Base-by-base conservation (phyloP, 2,329 filamentous ascomycete genomes). In the Coniella vitis region DNA sequence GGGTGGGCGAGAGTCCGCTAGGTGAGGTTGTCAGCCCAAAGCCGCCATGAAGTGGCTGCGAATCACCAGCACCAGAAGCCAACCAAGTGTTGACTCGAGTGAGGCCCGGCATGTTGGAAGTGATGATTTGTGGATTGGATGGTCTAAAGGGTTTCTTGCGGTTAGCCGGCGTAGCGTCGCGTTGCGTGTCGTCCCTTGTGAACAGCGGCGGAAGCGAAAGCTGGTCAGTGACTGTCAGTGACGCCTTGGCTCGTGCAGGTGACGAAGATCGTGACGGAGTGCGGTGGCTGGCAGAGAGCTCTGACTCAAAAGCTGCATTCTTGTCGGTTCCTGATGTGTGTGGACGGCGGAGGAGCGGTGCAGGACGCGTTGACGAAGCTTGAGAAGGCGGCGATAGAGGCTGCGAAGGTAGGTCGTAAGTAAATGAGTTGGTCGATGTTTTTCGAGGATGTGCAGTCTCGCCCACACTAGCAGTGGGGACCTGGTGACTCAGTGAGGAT, bases 1-100 rank as follows among this genome's bases (percentile, higher is more conserved):
- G 64, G 9, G 63, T 39, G 10, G 51, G 41, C 22, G 52, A 45
- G 39, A 43, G 48, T 38, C 37, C 42, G 19, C 21, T 36, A 19
- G 42, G 36, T 13, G 47, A 49, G 12, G 32, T 19, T 16, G 44
- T 12, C 4, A 14, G 20, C 38, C 35, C 14, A 4, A 45, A 16
- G 21, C 22, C 36, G 12, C 37, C 10, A 9, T 38, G 38, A 14
- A 36, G 20, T 29, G 20, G 46, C 31, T 39, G 31, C 12, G 34
- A 16, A n/a, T n/a, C n/a, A n/a, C 43, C 13, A 34, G 20, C 32
- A 31, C 48, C 48, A 4, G 53, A 55, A 21, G 53, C 51, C 36
- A 55, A 51, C 53, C 51, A 53, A 37, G 51, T 45, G 32, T 55
- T 51, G 20, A 55, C 45, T 12, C 49, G 48, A 13, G 42, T 48